Evolutionary conservation across 2,329 filamentous ascomycete species (phyloP), one percentile per base, ranked within the genome.

Genomic region (Cordyceps pruinosa): DNA sequence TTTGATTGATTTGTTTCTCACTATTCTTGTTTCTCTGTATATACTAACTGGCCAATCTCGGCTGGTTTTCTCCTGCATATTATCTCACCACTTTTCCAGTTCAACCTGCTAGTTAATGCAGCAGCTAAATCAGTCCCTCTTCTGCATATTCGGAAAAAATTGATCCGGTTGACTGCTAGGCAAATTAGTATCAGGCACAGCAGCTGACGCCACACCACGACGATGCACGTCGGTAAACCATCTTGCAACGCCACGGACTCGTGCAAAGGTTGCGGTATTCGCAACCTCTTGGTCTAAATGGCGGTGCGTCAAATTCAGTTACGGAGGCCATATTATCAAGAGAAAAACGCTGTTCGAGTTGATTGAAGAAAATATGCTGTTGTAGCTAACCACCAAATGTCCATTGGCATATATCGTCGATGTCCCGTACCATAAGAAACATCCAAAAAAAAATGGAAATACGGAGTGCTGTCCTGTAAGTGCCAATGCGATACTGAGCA

Each of bases 381-480:
- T 30, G 23, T 39, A 52, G 46, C 42, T 51, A 21, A 45, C 37
- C 46, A 57, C 47, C 56, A 58, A 58, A 58, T 54, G 44, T 52
- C 23, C 42, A 41, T 53, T 47, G 56, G 49, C 56, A 53, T 53
- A 58, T 34, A 48, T 53, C 48, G 44, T 58, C 42, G 35, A 42
- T 48, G 35, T 48, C 48, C 49, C 19, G 41, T 37, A 26, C 56
- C 56, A 42, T 58, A 44, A 30, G 17, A 42, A 41, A 32, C 19
- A 42, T 50, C 23, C n/a, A 41, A 51, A 50, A 4, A 30, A 58
- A 41, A 58, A 51, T 30, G 17, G 48, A 42, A 46, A 61, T 61
- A 52, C 56, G 58, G 54, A 35, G 46, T 56, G 60, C 51, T 60
- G 58, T 59, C 44, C 53, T 49, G 45, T 49, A 48, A 32, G 49